Conservation (phyloP, 2,329 filamentous ascomycete species). For the Tolypocladium capitatum region DNA sequence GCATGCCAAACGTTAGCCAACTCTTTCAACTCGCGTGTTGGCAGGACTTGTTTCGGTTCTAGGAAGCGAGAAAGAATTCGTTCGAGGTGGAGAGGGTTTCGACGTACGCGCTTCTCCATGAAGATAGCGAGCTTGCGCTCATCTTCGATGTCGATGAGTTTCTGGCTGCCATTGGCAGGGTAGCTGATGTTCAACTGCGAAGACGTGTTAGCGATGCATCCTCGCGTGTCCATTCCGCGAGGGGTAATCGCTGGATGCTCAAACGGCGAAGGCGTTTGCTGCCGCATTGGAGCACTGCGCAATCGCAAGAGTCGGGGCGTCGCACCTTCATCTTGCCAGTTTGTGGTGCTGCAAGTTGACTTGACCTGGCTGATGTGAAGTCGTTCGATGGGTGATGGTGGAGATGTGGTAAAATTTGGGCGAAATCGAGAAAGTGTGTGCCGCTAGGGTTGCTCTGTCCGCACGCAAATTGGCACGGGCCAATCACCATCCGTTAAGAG, state of each 20-base stretch:
- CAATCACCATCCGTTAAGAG: slow-evolving; percentile 16
- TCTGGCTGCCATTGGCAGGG: slow-evolving; percentile 99
- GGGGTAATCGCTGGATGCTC: not conserved
- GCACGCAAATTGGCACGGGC: slow-evolving; percentile 8
- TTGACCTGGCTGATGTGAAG: slow-evolving; percentile 27
- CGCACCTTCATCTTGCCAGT: slow-evolving; percentile 37
- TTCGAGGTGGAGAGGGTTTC: slow-evolving; percentile 2
- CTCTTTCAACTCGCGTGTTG: not conserved
- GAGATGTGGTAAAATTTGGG: slow-evolving; percentile 20
- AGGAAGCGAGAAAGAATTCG: slow-evolving; percentile 6
- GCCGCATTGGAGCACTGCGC: not conserved
- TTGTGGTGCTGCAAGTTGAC: slow-evolving; percentile 30
- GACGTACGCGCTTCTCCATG: slow-evolving; percentile 88
- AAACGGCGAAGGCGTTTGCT: not conserved
- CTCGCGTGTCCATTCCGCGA: not conserved
- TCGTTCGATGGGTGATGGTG: slow-evolving; percentile 17
- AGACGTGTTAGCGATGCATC: slow-evolving; percentile 18
- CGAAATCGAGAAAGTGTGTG: slow-evolving; percentile 28
- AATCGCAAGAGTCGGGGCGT: not conserved
- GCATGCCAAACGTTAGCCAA: slow-evolving; percentile 18
- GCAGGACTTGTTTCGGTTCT: not conserved
- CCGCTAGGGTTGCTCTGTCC: slow-evolving; percentile 24
- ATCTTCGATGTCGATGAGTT: slow-evolving; percentile 98
- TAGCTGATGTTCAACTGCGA: slow-evolving; percentile 55
- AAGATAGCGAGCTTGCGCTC: slow-evolving; percentile 98